phyloP scores from a whole-genome alignment of 2,329 filamentous ascomycete genomes.

The Pyrenophora seminiperda region DNA sequence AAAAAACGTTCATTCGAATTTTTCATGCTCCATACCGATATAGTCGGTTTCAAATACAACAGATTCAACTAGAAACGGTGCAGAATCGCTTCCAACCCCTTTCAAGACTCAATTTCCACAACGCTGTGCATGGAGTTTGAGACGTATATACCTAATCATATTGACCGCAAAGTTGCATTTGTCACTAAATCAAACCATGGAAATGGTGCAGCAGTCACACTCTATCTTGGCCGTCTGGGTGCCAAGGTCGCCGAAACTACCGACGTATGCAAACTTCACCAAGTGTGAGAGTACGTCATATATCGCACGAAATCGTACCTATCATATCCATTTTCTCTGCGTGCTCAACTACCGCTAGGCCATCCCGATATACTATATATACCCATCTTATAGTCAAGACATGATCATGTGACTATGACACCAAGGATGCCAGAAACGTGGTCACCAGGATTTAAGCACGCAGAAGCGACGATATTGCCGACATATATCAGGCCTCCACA shows the following conservation, averaged over 20 bases:
- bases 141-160: slow-evolving; percentile 14
- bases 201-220: slow-evolving; percentile 66
- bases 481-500: slow-evolving; percentile 56
- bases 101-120: neutral
- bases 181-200: slow-evolving; percentile 66
- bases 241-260: slow-evolving; percentile 67
- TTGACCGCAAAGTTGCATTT: slow-evolving; percentile 58
- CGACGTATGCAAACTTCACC: slow-evolving; percentile 60
- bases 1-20: too few species aligned
- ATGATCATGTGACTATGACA: too few species aligned
- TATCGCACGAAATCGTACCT: too few species aligned
- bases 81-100: neutral
- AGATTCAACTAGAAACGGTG: too few species aligned
- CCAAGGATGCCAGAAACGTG: slow-evolving; percentile 52
- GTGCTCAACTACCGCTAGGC: too few species aligned
- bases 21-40: too few species aligned
- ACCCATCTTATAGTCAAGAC: too few species aligned
- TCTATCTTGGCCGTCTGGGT: slow-evolving; percentile 66
- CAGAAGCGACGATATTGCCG: slow-evolving; percentile 58
- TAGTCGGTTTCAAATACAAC: too few species aligned
- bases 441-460: slow-evolving; percentile 47
- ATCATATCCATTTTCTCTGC: too few species aligned
- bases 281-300: too few species aligned
- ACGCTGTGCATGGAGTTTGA: neutral
- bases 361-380: too few species aligned